Evolutionary conservation across 108 stramenopile genomes (phyloP), one percentile per base, ranked within the genome.

Genomic region (Skeletonema menzelii): DNA sequence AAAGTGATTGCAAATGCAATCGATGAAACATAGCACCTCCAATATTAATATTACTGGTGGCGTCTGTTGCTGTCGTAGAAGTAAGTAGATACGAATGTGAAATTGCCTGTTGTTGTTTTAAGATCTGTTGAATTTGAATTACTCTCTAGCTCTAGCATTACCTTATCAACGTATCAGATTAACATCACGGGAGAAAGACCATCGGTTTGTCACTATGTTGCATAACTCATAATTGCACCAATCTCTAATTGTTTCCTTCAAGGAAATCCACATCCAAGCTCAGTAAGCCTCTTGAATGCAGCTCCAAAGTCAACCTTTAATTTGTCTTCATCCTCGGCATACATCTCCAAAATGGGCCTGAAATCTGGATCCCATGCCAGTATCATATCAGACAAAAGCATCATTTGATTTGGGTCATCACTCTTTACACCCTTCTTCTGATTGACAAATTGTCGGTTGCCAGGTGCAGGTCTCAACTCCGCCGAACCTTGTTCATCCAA

Each of bases 231-330:
- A 49, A 49, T 49, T 8, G 49, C 2, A 6, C 17, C 46, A 53
- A 53, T 4, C 19, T 5, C 46, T 47, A n/a, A 13, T 19, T 7
- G 0, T 42, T 22, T 59, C 13, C 20, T 40, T 27, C 31, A 27
- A 30, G 22, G 59, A 61, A 78, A 78, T 5, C 65, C 64, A 68
- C 78, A 83, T 55, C 95, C 95, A 31, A 92, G 83, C 22, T 88
- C 82, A 26, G 89, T 65, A 8, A 97, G 79, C 70, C 88, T 96
- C 44, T 73, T 65, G 62, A 91, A 96, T 8, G 91, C 92, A 38
- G 47, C 74, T 8, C 88, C 82, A 38, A 95, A 96, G 57, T 95
- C 95, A 22, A 56, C 67, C 63, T 77, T 86, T 62, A 96, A 89
- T 30, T 61, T 28, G 12, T 75, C 76, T 67, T 93, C 90, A 79